Evolutionary conservation across 768 basidiomycete genomes (phyloP).

Genomic region (Amanita phalloides): DNA sequence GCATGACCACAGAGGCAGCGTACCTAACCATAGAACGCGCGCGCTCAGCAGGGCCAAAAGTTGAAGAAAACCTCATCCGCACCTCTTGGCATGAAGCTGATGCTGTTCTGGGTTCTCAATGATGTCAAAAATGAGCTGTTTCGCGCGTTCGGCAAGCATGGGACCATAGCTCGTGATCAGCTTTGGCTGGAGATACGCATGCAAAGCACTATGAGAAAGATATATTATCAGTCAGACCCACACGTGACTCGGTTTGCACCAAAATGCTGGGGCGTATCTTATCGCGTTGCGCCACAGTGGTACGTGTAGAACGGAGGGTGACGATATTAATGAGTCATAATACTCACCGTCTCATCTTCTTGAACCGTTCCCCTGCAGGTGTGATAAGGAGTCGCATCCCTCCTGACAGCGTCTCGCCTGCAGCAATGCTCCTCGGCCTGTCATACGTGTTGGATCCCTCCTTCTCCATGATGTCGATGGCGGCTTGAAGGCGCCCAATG

Average conservation of each 20-base stretch:
- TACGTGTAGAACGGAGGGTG: not conserved
- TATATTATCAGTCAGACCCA: not conserved
- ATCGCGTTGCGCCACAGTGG: no score
- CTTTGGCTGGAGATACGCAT: conserved; percentile 48
- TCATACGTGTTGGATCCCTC: conserved; percentile 49
- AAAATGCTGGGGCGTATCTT: not conserved
- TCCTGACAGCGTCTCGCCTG: conserved; percentile 47
- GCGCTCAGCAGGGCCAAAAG: not conserved
- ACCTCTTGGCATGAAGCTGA: conserved; percentile 43
- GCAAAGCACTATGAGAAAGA: conserved; percentile 31
- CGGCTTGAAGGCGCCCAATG: conserved; percentile 42
- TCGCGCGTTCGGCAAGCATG: conserved; percentile 34
- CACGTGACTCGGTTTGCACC: not conserved
- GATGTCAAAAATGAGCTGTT: conserved; percentile 33
- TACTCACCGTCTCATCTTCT: conserved; percentile 45
- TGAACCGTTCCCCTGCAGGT: conserved; percentile 46
- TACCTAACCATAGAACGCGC: conserved; percentile 21
- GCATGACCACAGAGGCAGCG: conserved; percentile 39
- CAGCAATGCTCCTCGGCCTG: conserved; percentile 43
- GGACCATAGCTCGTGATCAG: conserved; percentile 36
- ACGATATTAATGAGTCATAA: no score
- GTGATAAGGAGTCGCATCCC: conserved; percentile 49
- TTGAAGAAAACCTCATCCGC: not conserved
- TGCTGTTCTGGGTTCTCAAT: conserved; percentile 31
- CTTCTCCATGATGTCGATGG: conserved; percentile 57